Conservation (phyloP, 164 flowering plant genomes). For the Litsea cubeba region DNA sequence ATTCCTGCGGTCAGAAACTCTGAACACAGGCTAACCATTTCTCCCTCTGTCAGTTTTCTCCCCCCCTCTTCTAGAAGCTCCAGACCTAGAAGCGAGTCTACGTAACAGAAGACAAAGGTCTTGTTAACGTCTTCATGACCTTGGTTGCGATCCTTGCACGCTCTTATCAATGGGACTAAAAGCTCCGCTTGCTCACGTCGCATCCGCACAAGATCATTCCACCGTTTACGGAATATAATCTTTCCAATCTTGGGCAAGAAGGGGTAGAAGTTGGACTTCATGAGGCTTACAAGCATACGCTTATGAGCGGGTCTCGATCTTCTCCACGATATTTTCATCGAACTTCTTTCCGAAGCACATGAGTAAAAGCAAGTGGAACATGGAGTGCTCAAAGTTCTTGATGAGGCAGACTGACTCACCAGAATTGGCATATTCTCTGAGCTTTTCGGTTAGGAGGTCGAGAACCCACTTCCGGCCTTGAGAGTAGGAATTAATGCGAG, state of each 20-base stretch:
- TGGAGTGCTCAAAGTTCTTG: constrained; percentile 21
- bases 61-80: constrained; percentile 40
- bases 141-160: background rate
- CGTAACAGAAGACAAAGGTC: constrained; percentile 13
- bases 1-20: constrained; percentile 36
- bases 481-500: constrained; percentile 23
- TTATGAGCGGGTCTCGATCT: constrained; percentile 19
- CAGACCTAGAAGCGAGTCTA: constrained; percentile 22
- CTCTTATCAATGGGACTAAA: constrained; percentile 18
- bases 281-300: constrained; percentile 3
- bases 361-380: constrained; percentile 28
- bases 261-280: constrained; percentile 14
- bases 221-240: constrained; percentile 19
- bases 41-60: constrained; percentile 25
- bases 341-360: constrained; percentile 47
- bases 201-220: constrained; percentile 16
- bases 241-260: constrained; percentile 25
- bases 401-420: constrained; percentile 11
- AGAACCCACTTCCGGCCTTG: no score
- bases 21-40: constrained; percentile 27
- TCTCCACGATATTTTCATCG: constrained; percentile 23
- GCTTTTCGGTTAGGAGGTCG: constrained; percentile 8
- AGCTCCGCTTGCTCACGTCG: constrained; percentile 17
- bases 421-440: constrained; percentile 1
- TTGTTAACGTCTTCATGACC: constrained; percentile 2